Base-by-base conservation (phyloP, 768 basidiomycete genomes). In the Leccinellum luteum region DNA sequence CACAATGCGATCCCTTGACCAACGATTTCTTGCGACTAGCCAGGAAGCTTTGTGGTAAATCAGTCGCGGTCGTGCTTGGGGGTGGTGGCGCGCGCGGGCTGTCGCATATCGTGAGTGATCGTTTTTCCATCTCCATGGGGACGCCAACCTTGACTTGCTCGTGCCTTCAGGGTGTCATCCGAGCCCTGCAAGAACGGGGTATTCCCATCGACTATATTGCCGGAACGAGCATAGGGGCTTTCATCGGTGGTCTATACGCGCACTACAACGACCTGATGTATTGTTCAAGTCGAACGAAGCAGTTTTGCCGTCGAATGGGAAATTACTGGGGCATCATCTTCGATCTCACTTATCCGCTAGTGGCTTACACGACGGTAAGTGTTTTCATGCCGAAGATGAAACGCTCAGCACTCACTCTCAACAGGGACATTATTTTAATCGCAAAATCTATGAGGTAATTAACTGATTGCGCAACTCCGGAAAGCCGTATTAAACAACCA, bases 81-180 rank as follows among this genome's bases (percentile, higher is more conserved):
- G 97, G 97, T 6, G 97, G 97, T n/a, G 97, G 97, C 17, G 97
- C 95, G 15, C 82, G 97, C 43, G 97, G 89, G n/a, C 78, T 90
- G 45, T 82, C 86, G 0, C 89, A 91, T 68, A 73, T 90, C 47
- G 83, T 85, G 60, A 51, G 78, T 65, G 51, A 74, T 78, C 54
- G 56, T 12, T 31, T 48, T 7, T n/a, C 25, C 30, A 48, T 50
- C 58, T 45, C 56, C 57, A 64, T 52, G 54, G 55, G 27, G 51
- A 62, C 57, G 43, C 48, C 4, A 5, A 47, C 45, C 21, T 45
- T 54, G 59, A 60, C 41, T n/a, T 23, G 38, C 19, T 49, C 57
- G 61, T 59, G 41, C 55, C 52, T 27, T 14, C 61, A 94, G 92
- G 97, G 97, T n/a, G 82, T 94, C 59, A 82, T 99, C 55, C 87